phyloP scores from a whole-genome alignment of 306 rosid species.

The Castanea crenata region DNA sequence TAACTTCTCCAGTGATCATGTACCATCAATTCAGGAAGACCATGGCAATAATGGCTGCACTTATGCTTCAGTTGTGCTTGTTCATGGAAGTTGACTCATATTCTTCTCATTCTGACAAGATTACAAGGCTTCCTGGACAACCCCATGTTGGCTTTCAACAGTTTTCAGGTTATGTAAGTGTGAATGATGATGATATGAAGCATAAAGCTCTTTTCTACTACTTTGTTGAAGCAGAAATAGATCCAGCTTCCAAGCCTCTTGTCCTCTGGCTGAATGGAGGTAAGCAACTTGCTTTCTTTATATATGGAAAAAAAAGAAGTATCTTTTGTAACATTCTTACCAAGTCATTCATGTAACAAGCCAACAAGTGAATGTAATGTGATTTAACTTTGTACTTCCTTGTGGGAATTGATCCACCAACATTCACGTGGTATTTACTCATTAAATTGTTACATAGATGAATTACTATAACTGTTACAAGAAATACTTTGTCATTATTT shows the following conservation, averaged over 20 bases:
- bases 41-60: slow-evolving; percentile 23
- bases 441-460: no score
- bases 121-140: slow-evolving; percentile 59
- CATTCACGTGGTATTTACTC: no score
- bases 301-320: background rate
- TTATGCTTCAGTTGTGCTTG: slow-evolving; percentile 28
- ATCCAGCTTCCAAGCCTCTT: slow-evolving; percentile 65
- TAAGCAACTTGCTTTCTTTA: slow-evolving; percentile 23
- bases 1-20: slow-evolving; percentile 21
- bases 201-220: slow-evolving; percentile 53
- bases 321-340: no score
- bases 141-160: slow-evolving; percentile 58
- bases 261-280: slow-evolving; percentile 92
- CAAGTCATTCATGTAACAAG: no score
- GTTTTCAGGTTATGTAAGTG: slow-evolving; percentile 59
- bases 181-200: slow-evolving; percentile 27
- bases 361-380: no score
- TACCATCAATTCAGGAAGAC: slow-evolving; percentile 20
- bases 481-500: background rate
- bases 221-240: slow-evolving; percentile 57
- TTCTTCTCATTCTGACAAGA: slow-evolving; percentile 42
- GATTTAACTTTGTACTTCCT: no score
- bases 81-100: slow-evolving; percentile 24
- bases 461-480: no score
- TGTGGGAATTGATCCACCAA: no score